Evolutionary conservation across 2,329 filamentous ascomycete species (phyloP).

Genomic region (Neonectria sp.): DNA sequence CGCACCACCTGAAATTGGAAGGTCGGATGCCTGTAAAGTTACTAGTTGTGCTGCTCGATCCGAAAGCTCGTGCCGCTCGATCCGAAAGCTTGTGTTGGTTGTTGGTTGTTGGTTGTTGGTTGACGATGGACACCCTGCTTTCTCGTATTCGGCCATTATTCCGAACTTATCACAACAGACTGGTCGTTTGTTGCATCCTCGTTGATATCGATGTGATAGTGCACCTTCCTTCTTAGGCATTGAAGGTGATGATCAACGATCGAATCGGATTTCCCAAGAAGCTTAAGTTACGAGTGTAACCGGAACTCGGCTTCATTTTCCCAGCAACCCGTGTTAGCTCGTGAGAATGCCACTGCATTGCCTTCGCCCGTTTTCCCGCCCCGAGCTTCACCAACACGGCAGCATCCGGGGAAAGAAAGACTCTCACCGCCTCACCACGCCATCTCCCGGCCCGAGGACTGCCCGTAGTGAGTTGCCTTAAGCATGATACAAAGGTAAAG

Average conservation of each 20-base stretch:
- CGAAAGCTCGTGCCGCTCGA: conserved; percentile 1
- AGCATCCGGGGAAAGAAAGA: not conserved
- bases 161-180: not conserved
- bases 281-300: not conserved
- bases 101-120: not conserved
- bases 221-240: not conserved
- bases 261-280: not conserved
- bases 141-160: not conserved
- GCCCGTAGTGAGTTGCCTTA: not conserved
- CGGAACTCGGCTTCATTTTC: not conserved
- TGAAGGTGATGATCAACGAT: not conserved
- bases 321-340: not conserved
- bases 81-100: not conserved
- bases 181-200: not conserved
- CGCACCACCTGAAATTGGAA: not conserved
- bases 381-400: not conserved
- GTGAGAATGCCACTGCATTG: conserved; percentile 4
- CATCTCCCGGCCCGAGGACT: not conserved
- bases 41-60: not conserved
- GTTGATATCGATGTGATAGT: not conserved
- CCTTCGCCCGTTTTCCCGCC: not conserved
- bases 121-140: not conserved
- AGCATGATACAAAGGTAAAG: not conserved
- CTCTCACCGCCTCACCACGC: not conserved
- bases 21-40: not conserved